A percentile compares a stretch with the other conserved stretches of the same genome.
phyloP scores from a whole-genome alignment of 1,284 basidiomycete genomes.

The Irpex rosettiformis region DNA sequence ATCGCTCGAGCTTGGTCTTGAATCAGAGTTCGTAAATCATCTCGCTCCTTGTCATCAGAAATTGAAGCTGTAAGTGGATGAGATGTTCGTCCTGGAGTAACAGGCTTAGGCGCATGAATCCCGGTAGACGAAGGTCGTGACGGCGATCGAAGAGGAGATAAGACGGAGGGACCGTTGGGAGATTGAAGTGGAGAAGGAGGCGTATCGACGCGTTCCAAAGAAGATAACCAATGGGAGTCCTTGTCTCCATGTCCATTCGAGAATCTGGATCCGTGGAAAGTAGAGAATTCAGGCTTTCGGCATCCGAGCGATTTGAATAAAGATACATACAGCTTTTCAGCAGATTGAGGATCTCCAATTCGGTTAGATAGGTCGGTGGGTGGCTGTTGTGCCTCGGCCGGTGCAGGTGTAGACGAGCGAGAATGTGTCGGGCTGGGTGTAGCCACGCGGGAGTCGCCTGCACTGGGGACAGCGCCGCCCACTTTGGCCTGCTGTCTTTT shows the following conservation, averaged over 20 bases:
- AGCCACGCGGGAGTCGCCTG: constrained; percentile 27
- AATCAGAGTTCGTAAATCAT: constrained; percentile 31
- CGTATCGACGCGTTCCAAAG: constrained; percentile 47
- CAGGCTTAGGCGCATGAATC: constrained; percentile 12
- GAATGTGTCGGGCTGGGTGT: constrained; percentile 44
- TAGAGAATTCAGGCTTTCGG: background rate
- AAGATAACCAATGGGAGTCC: constrained; percentile 58
- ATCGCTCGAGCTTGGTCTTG: constrained; percentile 65
- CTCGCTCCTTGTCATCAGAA: constrained; percentile 23
- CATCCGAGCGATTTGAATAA: background rate
- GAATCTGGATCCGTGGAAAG: constrained; percentile 23
- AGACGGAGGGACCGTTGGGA: constrained; percentile 19
- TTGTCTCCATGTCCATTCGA: constrained; percentile 17
- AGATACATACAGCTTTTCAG: constrained; percentile 30
- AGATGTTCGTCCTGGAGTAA: constrained; percentile 1
- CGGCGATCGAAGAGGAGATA: constrained; percentile 16
- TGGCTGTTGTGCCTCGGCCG: constrained; percentile 21
- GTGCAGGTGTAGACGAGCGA: constrained; percentile 48
- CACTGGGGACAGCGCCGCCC: constrained; percentile 30
- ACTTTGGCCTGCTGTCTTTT: constrained; percentile 68
- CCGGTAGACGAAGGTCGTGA: constrained; percentile 17
- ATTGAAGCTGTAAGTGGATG: constrained; percentile 13
- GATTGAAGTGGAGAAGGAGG: constrained; percentile 15
- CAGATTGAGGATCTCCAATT: constrained; percentile 18
- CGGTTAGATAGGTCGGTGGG: constrained; percentile 7